Percentiles rank a stretch among this genome's conserved stretches.
These are phyloP conservation scores for Apiospora sp. DNA, from an alignment of 2,329 filamentous ascomycete species.

Conservation along the genomic window DNA sequence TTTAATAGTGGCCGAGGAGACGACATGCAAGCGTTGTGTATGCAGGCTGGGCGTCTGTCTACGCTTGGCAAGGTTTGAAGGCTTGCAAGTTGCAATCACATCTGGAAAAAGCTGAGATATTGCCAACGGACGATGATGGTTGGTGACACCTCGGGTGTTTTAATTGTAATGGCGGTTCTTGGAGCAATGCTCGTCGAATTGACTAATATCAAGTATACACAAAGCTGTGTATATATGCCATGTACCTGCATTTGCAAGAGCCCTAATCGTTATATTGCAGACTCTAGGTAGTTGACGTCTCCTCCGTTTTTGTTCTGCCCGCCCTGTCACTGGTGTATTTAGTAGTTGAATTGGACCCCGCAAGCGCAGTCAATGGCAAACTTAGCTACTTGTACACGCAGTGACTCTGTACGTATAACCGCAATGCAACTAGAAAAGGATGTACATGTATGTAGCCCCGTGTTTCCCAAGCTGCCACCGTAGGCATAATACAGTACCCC, in stretches of 20 bases:
- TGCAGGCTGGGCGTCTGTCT: not conserved
- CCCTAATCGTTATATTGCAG: not conserved
- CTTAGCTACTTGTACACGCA: not conserved
- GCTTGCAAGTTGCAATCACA: conserved; percentile 2
- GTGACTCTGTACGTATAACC: not conserved
- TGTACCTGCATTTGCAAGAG: conserved; percentile 1
- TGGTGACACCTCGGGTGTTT: conserved; percentile 15
- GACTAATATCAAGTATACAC: not conserved
- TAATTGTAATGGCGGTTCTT: not conserved
- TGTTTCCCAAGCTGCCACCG: not conserved
- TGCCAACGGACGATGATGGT: not conserved
- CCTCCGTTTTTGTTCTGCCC: not conserved
- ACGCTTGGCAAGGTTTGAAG: not conserved
- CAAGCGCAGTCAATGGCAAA: not conserved
- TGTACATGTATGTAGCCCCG: not conserved
- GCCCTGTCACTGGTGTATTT: not conserved
- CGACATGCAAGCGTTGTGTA: too few species aligned
- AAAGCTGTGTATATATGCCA: not conserved
- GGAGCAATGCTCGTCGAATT: not conserved
- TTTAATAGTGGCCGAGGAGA: not conserved
- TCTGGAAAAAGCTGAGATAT: not conserved
- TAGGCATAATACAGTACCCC: not conserved
- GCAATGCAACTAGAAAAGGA: not conserved
- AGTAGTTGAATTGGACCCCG: not conserved
- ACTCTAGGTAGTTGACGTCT: not conserved